These are phyloP conservation scores for Rusavskia elegans DNA, from an alignment of 495 filamentous ascomycete genomes.

Conservation along the genomic window DNA sequence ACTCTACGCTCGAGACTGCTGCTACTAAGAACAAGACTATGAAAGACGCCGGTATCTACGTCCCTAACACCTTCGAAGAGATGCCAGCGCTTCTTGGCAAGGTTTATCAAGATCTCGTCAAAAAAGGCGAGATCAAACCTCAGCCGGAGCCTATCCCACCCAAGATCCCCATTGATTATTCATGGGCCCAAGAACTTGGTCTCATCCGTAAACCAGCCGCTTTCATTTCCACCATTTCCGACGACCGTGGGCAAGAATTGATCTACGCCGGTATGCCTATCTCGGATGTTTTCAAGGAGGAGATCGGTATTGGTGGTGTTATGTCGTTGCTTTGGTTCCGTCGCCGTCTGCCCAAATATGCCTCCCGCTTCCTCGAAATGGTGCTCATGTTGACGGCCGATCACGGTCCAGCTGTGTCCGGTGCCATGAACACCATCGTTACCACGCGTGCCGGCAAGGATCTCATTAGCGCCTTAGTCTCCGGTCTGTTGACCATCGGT, in stretches of 20 bases:
- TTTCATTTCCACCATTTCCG: slow-evolving; percentile 98
- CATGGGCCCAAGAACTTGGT: slow-evolving; percentile 97
- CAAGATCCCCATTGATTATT: slow-evolving; percentile 99
- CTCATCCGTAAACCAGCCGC: slow-evolving; percentile 98
- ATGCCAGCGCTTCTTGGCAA: slow-evolving; percentile 56
- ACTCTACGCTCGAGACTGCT: slow-evolving; percentile 96
- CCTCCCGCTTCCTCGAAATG: slow-evolving; percentile 99
- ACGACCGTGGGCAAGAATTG: slow-evolving; percentile 98
- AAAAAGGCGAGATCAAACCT: slow-evolving; percentile 68
- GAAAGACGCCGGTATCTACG: slow-evolving; percentile 83
- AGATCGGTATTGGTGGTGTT: slow-evolving; percentile 97
- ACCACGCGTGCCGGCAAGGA: slow-evolving; percentile 98
- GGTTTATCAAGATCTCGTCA: slow-evolving; percentile 76
- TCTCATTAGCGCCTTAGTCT: slow-evolving; percentile 84
- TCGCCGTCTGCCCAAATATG: slow-evolving; percentile 86
- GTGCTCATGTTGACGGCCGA: slow-evolving; percentile 99
- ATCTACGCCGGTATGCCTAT: slow-evolving; percentile 98
- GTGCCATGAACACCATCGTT: slow-evolving; percentile 99
- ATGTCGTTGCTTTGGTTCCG: slow-evolving; percentile 99
- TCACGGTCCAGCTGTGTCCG: slow-evolving; percentile 95
- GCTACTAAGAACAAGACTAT: slow-evolving; percentile 91
- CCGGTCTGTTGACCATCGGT: slow-evolving; percentile 94
- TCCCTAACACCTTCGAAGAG: slow-evolving; percentile 95
- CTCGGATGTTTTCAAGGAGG: slow-evolving; percentile 96
- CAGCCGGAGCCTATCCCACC: slow-evolving; percentile 79